Evolutionary conservation across 2,329 filamentous ascomycete species (phyloP).

Genomic region (Trichoderma citrinoviride): DNA sequence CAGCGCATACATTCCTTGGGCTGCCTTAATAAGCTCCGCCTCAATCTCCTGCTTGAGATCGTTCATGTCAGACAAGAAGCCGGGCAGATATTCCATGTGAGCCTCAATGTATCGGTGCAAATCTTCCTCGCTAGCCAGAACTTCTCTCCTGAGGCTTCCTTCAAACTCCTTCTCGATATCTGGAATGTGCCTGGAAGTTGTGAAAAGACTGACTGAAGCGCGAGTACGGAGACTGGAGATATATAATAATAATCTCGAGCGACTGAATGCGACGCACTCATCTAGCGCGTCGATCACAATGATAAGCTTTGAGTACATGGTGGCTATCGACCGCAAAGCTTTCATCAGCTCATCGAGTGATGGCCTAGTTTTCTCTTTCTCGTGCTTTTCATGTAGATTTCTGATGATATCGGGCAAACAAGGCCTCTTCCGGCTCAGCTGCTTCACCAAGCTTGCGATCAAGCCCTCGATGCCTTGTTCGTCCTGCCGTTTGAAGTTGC

Average conservation of each 20-base stretch:
- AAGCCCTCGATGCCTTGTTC: background rate
- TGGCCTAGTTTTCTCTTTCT: background rate
- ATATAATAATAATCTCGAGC: too few species aligned
- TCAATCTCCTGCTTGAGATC: too few species aligned
- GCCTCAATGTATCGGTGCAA: background rate
- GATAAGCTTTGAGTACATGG: background rate
- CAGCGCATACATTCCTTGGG: too few species aligned
- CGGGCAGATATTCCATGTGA: too few species aligned
- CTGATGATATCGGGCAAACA: background rate
- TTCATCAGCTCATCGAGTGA: background rate
- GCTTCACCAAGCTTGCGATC: background rate
- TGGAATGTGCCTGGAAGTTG: background rate
- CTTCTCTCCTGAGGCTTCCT: background rate
- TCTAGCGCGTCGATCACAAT: background rate
- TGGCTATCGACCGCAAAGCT: background rate
- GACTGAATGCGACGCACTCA: background rate
- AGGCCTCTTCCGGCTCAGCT: background rate
- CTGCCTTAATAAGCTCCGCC: rapidly evolving
- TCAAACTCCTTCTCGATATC: background rate
- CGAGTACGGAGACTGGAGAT: background rate
- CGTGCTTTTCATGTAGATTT: background rate
- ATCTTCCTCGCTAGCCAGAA: background rate
- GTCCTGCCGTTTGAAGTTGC: background rate
- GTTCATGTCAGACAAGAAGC: too few species aligned
- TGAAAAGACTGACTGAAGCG: background rate